phyloP scores from a whole-genome alignment of 805 yeast genomes.

The Wickerhamiella qilinensis region DNA sequence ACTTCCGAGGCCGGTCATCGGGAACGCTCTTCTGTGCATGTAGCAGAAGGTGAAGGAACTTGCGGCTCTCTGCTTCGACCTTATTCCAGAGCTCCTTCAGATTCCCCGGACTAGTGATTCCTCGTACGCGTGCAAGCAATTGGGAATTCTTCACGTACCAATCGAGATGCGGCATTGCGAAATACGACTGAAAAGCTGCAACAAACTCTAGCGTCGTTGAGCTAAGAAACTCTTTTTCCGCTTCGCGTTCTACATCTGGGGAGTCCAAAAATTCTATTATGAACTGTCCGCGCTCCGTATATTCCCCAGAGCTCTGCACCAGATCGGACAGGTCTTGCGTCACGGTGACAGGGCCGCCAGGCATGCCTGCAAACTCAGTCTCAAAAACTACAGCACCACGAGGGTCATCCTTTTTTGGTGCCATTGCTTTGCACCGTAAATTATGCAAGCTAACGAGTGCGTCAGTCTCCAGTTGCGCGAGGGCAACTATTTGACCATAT shows the following conservation, averaged over 20 bases:
- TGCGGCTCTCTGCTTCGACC: not conserved
- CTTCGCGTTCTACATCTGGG: not conserved
- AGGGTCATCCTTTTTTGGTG: too few relatives aligned
- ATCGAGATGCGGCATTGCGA: not conserved
- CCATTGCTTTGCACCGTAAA: too few relatives aligned
- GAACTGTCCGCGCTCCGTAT: too few relatives aligned
- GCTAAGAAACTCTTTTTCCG: not conserved
- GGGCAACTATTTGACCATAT: too few relatives aligned
- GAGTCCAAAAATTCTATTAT: not conserved
- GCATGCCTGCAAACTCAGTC: not conserved
- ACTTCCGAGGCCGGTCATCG: not conserved
- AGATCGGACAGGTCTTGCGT: too few relatives aligned
- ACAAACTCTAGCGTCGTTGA: not conserved
- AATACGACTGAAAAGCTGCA: not conserved
- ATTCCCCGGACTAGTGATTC: not conserved
- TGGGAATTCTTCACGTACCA: not conserved
- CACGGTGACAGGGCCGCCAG: not conserved
- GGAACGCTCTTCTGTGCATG: not conserved
- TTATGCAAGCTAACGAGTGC: too few relatives aligned
- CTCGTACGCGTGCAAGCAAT: not conserved
- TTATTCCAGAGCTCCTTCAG: not conserved
- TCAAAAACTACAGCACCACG: not conserved
- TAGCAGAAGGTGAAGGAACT: not conserved
- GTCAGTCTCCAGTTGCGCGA: too few relatives aligned
- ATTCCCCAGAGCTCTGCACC: too few relatives aligned